Base-by-base conservation (phyloP, 176 grass and related monocot species). In the Eremochloa ophiuroides region DNA sequence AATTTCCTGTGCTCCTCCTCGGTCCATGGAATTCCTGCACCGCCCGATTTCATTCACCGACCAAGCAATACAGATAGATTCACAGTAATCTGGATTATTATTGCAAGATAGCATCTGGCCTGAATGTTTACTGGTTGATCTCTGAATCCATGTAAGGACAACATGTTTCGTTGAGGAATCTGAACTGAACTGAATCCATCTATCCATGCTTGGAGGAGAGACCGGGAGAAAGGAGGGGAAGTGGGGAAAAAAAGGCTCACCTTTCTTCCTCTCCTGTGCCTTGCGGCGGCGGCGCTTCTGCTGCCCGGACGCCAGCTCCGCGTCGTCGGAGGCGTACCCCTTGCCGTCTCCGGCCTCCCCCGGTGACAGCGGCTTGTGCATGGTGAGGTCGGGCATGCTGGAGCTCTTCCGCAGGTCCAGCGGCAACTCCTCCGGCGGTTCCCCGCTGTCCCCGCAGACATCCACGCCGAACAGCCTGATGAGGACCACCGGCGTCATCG, bases 1-100 rank as follows among this genome's bases (percentile, higher is more conserved):
- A 98, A 98, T 28, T 88, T 95, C 70, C 76, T 80, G 91, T 98
- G 96, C 85, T 98, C 95, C 85, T 94, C 92, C 84, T 93, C 95
- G 8, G 95, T 95, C 95, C 95, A 98, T 6, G 95, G 93, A 8
- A 95, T 72, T n/a, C 96, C 96, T 98, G 76, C 22, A 14, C 0
- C 37, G 27, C 31, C 63, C n/a, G n/a, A n/a, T n/a, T n/a, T n/a
- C n/a, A n/a, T 66, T 4, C 74, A 73, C 43, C 39, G 4, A 18
- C 71, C 59, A 38, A n/a, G n/a, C n/a, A 23, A 11, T 4, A 20
- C 68, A 25, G 64, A 77, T 64, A 30, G 44, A 68, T 59, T 26
- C 34, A 43, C 46, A 33, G 59, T 8, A 48, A 17, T 31, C 38
- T 16, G 77, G 65, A 72, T 83, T n/a, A n/a, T n/a, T n/a, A n/a